Evolutionary conservation across 805 yeast genomes (phyloP).

Genomic region (Vanderwaltozyma polyspora): DNA sequence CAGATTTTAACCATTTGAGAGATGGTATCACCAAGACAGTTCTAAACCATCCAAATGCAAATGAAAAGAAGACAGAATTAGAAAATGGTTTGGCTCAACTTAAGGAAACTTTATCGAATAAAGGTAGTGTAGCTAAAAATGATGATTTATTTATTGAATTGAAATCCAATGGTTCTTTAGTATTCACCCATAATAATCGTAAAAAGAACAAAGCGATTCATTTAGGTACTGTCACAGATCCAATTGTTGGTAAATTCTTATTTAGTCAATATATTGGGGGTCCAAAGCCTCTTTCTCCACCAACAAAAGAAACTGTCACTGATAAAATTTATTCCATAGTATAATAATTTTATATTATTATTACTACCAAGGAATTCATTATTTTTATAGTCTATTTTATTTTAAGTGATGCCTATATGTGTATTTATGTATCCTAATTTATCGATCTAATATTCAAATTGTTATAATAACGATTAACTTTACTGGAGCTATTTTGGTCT

Average conservation of each 20-base stretch:
- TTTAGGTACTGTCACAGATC: slow-evolving; percentile 54
- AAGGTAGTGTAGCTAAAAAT: slow-evolving; percentile 67
- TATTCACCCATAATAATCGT: slow-evolving; percentile 33
- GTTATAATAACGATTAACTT: no score
- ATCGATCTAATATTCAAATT: no score
- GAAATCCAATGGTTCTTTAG: slow-evolving; percentile 35
- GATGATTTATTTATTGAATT: slow-evolving; percentile 53
- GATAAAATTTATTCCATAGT: slow-evolving; percentile 13
- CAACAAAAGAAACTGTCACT: slow-evolving; percentile 18
- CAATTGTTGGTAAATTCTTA: slow-evolving; percentile 53
- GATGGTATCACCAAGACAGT: slow-evolving; percentile 83
- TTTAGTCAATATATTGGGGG: slow-evolving; percentile 71
- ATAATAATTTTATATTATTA: neutral
- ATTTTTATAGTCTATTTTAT: no score
- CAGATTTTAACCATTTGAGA: slow-evolving; percentile 79
- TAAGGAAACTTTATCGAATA: slow-evolving; percentile 47
- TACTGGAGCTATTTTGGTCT: no score
- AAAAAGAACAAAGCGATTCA: slow-evolving; percentile 26
- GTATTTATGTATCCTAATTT: no score
- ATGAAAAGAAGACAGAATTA: slow-evolving; percentile 35
- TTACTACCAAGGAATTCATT: no score
- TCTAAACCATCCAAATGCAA: slow-evolving; percentile 52
- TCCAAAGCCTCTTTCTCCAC: slow-evolving; percentile 24
- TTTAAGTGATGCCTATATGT: no score
- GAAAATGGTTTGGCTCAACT: slow-evolving; percentile 59